These are phyloP conservation scores for Echria macrotheca DNA, from an alignment of 495 filamentous ascomycete genomes.

Conservation along the genomic window DNA sequence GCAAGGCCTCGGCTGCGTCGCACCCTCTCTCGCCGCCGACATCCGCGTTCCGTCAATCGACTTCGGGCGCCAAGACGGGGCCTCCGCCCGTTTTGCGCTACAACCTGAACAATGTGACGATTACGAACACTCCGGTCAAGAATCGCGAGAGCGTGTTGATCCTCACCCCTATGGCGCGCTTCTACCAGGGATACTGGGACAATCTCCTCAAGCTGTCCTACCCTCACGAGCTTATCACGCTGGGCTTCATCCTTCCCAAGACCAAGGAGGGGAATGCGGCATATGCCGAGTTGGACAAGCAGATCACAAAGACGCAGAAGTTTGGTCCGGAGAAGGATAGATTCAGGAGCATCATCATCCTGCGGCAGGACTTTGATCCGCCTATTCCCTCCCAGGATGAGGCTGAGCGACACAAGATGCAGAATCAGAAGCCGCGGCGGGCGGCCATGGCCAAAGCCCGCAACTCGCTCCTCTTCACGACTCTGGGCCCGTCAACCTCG, in stretches of 20 bases:
- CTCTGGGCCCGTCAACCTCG: slow-evolving; percentile 82
- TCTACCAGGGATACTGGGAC: slow-evolving; percentile 93
- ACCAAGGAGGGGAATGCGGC: slow-evolving; percentile 82
- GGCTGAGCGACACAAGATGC: slow-evolving; percentile 80
- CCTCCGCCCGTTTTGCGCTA: slow-evolving; percentile 92
- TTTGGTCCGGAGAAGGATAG: slow-evolving; percentile 69
- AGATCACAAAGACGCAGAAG: slow-evolving; percentile 75
- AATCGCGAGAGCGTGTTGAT: slow-evolving; percentile 86
- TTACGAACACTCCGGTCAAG: slow-evolving; percentile 61
- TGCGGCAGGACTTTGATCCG: slow-evolving; percentile 91
- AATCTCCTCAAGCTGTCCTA: slow-evolving; percentile 82
- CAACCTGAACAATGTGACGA: slow-evolving; percentile 88
- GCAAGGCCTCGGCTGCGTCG: slow-evolving; percentile 54
- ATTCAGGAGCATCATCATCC: slow-evolving; percentile 87
- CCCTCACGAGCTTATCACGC: slow-evolving; percentile 86
- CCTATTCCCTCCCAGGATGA: slow-evolving; percentile 77
- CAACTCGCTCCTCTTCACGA: slow-evolving; percentile 95
- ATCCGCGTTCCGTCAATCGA: slow-evolving; percentile 70
- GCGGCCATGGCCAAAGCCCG: slow-evolving; percentile 89
- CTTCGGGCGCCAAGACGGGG: slow-evolving; percentile 50
- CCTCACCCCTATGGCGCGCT: slow-evolving; percentile 85
- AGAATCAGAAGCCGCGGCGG: slow-evolving; percentile 79
- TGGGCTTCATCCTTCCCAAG: slow-evolving; percentile 96
- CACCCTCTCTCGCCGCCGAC: slow-evolving; percentile 78
- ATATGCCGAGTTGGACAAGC: slow-evolving; percentile 71